Evolutionary conservation across 306 rosid species (phyloP), one percentile per base, ranked within the genome.

Genomic region (Oxytropis ochrocephala): DNA sequence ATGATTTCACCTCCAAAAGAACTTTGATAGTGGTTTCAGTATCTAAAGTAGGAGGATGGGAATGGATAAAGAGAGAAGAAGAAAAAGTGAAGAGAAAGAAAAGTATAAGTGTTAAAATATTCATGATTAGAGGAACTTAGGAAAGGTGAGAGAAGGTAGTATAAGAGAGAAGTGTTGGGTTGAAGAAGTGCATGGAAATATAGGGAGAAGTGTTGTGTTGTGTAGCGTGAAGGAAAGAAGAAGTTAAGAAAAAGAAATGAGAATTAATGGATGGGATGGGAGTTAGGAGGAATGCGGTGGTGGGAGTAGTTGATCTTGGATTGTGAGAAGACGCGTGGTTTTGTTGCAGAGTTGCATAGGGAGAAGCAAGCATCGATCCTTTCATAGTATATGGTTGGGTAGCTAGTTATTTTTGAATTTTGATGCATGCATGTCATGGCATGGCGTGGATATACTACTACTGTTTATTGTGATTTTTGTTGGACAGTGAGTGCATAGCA

Each of bases 1-100:
- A 84, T 41, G 78, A 72, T 79, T 79, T 92, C 16, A 84, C 81
- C 75, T 89, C 91, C 85, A 89, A 78, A 75, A 92, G 98, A 11
- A 86, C 72, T 3, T 65, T 71, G 57, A 87, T 59, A 47, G 84
- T 84, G 11, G 8, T 8, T 3, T 43, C 74, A 6, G 21, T 32
- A 18, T 77, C 81, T 5, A 65, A 58, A 8, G 21, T 87, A 19
- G 55, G 33, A 24, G 11, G 11, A 38, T 38, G 10, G n/a, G 82
- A 54, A 11, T 58, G 29, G 9, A 71, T 74, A 6, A 69, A 13
- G 74, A 47, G 17, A 80, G 30, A 12, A 73, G 18, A 38, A 38
- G 11, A 54, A 60, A 27, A 29, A 64, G 1, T 10, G 49, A 38
- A 38, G 43, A 38, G 43, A 38, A 8, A 10, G 0, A 38, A 11